Evolutionary conservation across 129 eudicot genomes (phyloP), one percentile per base, ranked within the genome.

Genomic region (Chrysanthemum makinoi): DNA sequence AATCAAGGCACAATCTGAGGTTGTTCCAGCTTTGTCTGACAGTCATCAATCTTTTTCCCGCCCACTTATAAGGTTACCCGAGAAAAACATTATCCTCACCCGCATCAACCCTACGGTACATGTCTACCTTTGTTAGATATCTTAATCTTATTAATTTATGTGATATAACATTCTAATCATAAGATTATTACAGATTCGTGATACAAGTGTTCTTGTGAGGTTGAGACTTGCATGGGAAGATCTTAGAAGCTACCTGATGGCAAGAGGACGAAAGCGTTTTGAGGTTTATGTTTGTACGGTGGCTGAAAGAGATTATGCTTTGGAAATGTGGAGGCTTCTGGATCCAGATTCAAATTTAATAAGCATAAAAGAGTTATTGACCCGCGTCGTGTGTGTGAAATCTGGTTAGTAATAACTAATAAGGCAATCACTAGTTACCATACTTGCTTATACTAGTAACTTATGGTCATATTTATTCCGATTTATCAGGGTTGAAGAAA

Each of bases 251-350:
- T 95, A 95, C 83, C 83, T 95, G 84, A 95, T 86, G 72, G 99
- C 99, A 59, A 95, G 88, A 86, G 99, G 99, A 13, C 87, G 99
- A 0, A 95, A 95, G 77, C 95, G 99, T 14, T 95, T 95, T 88
- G 99, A 95, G 77, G 99, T 95, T 77, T 95, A 79, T 88, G 99
- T 95, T 77, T 95, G 99, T 83, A 95, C 99, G 13, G 88, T 90
- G 99, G 99, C 99, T 72, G 99, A 95, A 83, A 86, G 99, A 76
- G 99, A 95, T 70, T 95, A 95, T 86, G 99, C 99, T 76, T 79
- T 95, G 74, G 99, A 95, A 80, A 95, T 95, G 99, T 95, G 99
- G 99, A 84, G 99, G 72, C 99, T 95, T 86, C 95, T 95, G 52
- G 99, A 95, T 81, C 99, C 99, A 10, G 97, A 88, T 78, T 82